Base-by-base conservation (phyloP, 2,329 filamentous ascomycete genomes). In the Xenoacremonium recifei region DNA sequence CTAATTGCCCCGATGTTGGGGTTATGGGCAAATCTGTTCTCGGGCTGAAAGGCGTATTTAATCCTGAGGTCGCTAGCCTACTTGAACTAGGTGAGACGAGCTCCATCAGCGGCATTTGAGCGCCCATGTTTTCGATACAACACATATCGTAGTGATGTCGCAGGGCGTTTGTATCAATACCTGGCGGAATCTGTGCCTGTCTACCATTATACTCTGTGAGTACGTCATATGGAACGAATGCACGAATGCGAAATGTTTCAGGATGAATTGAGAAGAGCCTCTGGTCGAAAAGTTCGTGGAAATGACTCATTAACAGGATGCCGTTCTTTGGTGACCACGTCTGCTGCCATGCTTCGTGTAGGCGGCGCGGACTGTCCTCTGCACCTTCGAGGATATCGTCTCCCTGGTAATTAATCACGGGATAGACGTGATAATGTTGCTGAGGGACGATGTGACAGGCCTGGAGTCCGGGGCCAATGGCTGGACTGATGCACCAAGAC, bases 241-340 rank as follows among this genome's bases (percentile, higher is more conserved):
- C 50, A 6, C 53, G 53, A 2, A 58, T 44, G 6, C 27, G 43
- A 1, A 41, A 13, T 1, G 55, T 55, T 1, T 45, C 34, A 1
- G 53, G 57, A 35, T 60, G 48, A 4, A 60, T 57, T 2, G 57
- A 57, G 12, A 58, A 47, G 1, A 55, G 37, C 0, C 55, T 39
- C 0, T 42, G 40, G 20, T 55, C 50, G 12, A 56, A 55, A 3
- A 47, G 38, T 25, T 55, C 40, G 25, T 52, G 49, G 2, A 55
- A 38, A 30, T 55, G 47, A 10, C 35, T 53, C 3, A 47, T 13
- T 4, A 57, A 17, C 3, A 53, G 34, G 4, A 55, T 35, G 10
- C 50, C 48, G 31, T 58, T 53, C 2, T 19, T 20, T 15, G 35
- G 16, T 12, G 17, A 25, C 45, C 45, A 50, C 1, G 40, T 46